phyloP scores from a whole-genome alignment of 768 basidiomycete species.

The Lactifluus piperatus region DNA sequence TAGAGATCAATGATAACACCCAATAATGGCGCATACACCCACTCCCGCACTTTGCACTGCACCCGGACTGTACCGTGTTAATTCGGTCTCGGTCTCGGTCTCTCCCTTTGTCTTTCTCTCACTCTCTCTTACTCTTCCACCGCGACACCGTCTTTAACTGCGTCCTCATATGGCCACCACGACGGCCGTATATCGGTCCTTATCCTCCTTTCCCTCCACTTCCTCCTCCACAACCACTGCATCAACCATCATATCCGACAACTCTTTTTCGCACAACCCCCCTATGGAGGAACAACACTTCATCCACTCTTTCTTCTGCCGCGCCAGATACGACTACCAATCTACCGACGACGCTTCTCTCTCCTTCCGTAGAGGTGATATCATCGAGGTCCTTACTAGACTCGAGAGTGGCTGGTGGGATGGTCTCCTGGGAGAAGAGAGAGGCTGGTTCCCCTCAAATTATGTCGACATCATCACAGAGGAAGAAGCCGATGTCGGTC shows the following conservation, averaged over 20 bases:
- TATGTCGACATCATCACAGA: slow-evolving; percentile 77
- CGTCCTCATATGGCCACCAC: slow-evolving; percentile 4
- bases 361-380: slow-evolving; percentile 76
- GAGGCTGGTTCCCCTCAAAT: slow-evolving; percentile 98
- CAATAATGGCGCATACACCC: no score
- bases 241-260: slow-evolving; percentile 4
- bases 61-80: no score
- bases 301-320: slow-evolving; percentile 72
- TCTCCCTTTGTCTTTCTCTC: no score
- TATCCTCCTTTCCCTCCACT: background rate
- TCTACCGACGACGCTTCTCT: slow-evolving; percentile 85
- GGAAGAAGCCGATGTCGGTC: slow-evolving; percentile 66
- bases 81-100: no score
- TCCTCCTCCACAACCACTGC: background rate
- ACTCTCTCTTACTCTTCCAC: no score
- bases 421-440: slow-evolving; percentile 77
- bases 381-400: slow-evolving; percentile 89
- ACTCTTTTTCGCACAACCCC: background rate
- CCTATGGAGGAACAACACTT: slow-evolving; percentile 43
- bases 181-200: background rate
- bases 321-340: slow-evolving; percentile 86
- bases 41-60: no score
- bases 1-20: no score
- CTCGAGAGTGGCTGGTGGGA: slow-evolving; percentile 99
- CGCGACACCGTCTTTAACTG: no score